A percentile compares a stretch with the other conserved stretches of the same genome.
Conservation (phyloP, 2,329 filamentous ascomycete genomes). For the Monilinia polystroma region DNA sequence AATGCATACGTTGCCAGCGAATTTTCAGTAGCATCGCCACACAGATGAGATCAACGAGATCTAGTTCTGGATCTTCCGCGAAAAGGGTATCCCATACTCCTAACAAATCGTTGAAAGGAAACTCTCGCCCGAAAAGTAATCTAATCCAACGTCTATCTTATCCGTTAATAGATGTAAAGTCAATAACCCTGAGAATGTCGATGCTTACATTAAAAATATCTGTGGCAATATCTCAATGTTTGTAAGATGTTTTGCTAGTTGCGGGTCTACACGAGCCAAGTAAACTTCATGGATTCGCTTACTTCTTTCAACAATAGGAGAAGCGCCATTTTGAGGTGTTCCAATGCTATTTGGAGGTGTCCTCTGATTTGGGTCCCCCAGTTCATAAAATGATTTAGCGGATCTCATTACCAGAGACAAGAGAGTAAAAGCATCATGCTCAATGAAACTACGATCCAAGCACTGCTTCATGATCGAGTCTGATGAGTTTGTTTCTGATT, state of each 20-base stretch:
- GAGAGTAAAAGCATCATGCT: constrained; percentile 86
- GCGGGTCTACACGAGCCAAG: constrained; percentile 76
- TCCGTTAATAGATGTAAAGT: constrained; percentile 19
- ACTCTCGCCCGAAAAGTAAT: constrained; percentile 89
- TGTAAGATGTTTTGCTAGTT: constrained; percentile 76
- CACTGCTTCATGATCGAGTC: constrained; percentile 55
- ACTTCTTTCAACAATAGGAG: constrained; percentile 81
- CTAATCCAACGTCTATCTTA: constrained; percentile 73
- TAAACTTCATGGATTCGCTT: constrained; percentile 82
- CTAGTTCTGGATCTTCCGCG: constrained; percentile 75
- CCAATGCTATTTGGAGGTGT: constrained; percentile 34
- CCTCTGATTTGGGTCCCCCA: constrained; percentile 46
- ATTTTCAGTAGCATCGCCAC: constrained; percentile 91
- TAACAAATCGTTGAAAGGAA: constrained; percentile 81
- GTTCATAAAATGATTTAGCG: constrained; percentile 82
- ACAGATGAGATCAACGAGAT: constrained; percentile 86
- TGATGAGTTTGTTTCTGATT: constrained; percentile 10
- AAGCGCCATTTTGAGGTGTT: constrained; percentile 45
- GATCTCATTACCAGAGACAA: constrained; percentile 87
- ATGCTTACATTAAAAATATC: constrained; percentile 82
- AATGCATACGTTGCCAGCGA: constrained; percentile 74
- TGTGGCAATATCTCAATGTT: constrained; percentile 90
- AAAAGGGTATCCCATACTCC: constrained; percentile 90
- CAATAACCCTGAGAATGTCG: constrained; percentile 15
- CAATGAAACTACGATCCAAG: constrained; percentile 71